Base-by-base conservation (phyloP, 2,329 filamentous ascomycete species). In the Knufia fluminis region DNA sequence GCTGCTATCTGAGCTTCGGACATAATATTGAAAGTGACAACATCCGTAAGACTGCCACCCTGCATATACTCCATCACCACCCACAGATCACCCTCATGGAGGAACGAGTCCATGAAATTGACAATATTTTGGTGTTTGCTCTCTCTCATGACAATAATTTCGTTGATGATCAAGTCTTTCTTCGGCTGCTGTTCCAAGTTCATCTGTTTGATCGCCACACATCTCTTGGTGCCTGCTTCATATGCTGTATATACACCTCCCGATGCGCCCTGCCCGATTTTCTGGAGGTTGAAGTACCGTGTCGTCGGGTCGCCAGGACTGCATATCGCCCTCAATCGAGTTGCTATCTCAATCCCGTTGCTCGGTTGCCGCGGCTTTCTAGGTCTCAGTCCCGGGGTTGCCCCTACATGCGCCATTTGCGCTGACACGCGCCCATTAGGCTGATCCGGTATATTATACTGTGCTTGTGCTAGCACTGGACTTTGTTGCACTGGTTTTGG, bases 11-110 rank as follows among this genome's bases (percentile, higher is more conserved):
- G 92, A 2, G 87, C 88, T 67, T 98, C 92, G 6, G 85, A 91
- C 92, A 98, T 97, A 63, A 97, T 94, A 70, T 97, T 97, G 70
- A 94, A 97, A 2, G 92, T 98, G 50, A 98, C 92, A 48, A 98
- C 92, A 67, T 98, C 92, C 9, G 92, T 98, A 65, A 98, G 73
- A 68, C 89, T 96, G 55, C 92, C 92, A 52, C 92, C 92, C 68
- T 98, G 91, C 92, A 98, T 98, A 63, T 91, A 98, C 70, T 98
- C 92, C 92, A 98, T 98, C 28, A 97, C 88, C 1, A 98, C 92
- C 92, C 92, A 98, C 24, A 98, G 73, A 66, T 97, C 92, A 38
- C 91, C 86, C 10, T 80, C 79, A 51, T 90, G 85, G 9, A 98
- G 75, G 66, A 90, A 97, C 66, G 90, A 96, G 72, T 97, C 92